Evolutionary conservation across 768 basidiomycete species (phyloP), one percentile per base, ranked within the genome.

Genomic region (Pleurotus tuoliensis): DNA sequence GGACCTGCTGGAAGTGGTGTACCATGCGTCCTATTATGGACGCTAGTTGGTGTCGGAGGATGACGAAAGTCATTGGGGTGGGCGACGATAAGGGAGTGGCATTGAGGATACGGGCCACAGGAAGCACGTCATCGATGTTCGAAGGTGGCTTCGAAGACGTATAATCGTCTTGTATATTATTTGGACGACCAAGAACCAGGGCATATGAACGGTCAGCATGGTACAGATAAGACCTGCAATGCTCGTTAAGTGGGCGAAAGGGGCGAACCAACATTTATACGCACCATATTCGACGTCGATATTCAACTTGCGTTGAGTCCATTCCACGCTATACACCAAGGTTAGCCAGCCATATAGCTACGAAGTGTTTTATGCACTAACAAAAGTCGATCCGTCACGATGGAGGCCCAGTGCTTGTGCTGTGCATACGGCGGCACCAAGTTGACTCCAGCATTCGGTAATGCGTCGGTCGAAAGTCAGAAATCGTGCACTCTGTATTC

Each of bases 401-500:
- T 97, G 94, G 37, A 98, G 72, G 7, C 94, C 95, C 18, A 98
- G 82, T 3, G 94, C 94, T 64, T 96, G 94, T 7, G 94, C 94
- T 30, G 94, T 97, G 58, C 94, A 74, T 12, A 98, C 87, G 47
- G 92, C 92, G 5, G 94, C 94, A 37, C 94, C 94, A 15, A 98
- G 77, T 64, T 96, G 93, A 67, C 91, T 93, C 93, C 94, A 98
- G 64, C 94, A 94, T 72, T 97, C 94, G 6, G 94, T 94, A 57
- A 96, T 89, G 47, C 90, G 84, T 47, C 90, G 83, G 66, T 92
- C 90, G 64, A 92, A 82, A 60, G 83, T 83, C 54, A 83, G 66
- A 65, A 82, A 82, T 11, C 82, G 76, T 47, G 82, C 81, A 59
- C 80, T 82, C 81, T 83, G 50, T 1, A 39, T 13, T 12, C 27